These are phyloP conservation scores for Xerocomus cyaneibrunnescens DNA, from an alignment of 1,284 basidiomycete genomes.

Conservation along the genomic window DNA sequence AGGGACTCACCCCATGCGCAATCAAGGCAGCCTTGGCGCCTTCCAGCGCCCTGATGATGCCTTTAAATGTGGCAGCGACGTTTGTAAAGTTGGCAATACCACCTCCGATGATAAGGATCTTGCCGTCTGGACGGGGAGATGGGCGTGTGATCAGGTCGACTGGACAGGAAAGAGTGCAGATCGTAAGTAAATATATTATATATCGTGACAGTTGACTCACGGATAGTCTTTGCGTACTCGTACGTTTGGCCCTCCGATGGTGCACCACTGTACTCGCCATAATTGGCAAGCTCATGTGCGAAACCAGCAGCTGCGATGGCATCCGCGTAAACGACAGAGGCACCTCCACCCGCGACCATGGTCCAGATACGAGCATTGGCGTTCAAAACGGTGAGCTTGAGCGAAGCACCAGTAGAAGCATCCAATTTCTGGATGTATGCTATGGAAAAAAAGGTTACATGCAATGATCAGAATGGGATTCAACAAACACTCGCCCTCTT, in stretches of 20 bases:
- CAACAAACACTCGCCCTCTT: slow-evolving; percentile 53
- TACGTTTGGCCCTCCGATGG: slow-evolving; percentile 98
- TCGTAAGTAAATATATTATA: background rate
- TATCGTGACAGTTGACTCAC: slow-evolving; percentile 43
- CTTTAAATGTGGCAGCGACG: slow-evolving; percentile 99
- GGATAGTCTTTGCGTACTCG: slow-evolving; percentile 98
- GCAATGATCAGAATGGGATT: background rate
- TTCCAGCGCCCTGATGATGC: slow-evolving; percentile 97
- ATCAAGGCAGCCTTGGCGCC: slow-evolving; percentile 88
- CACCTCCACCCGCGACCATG: slow-evolving; percentile 95
- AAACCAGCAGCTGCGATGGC: slow-evolving; percentile 97
- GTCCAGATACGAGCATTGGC: slow-evolving; percentile 96
- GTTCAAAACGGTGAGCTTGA: slow-evolving; percentile 98
- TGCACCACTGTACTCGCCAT: slow-evolving; percentile 99
- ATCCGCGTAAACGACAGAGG: slow-evolving; percentile 87
- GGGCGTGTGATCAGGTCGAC: slow-evolving; percentile 97
- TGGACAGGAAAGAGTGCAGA: slow-evolving; percentile 16
- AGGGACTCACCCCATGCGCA: slow-evolving; percentile 49
- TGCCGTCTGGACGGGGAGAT: slow-evolving; percentile 80
- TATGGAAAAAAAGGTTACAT: no score
- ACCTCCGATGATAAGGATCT: slow-evolving; percentile 99
- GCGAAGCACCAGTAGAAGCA: slow-evolving; percentile 93
- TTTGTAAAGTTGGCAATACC: slow-evolving; percentile 99
- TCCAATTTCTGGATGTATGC: slow-evolving; percentile 99
- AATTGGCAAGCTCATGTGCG: slow-evolving; percentile 98